Base-by-base conservation (phyloP, 2,329 filamentous ascomycete genomes). In the Scorias spongiosa region DNA sequence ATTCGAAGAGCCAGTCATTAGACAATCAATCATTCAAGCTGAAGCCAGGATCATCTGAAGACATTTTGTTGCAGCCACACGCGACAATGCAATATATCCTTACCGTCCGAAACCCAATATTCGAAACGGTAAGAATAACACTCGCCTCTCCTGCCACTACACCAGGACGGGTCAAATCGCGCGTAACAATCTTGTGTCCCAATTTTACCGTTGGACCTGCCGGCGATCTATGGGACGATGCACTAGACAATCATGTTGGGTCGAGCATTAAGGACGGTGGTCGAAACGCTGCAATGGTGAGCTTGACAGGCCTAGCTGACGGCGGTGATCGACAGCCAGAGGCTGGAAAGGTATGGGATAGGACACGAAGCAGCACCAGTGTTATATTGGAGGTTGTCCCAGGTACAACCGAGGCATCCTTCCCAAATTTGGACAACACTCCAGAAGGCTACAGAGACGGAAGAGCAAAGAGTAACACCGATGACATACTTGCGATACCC, bases 281-380 rank as follows among this genome's bases (percentile, higher is more conserved):
- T 36, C 40, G 56, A 37, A 55, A 52, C 49, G 52, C 57, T 18
- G 57, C 57, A 2, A 55, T 60, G 51, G 54, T 56, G 14, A 55
- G 52, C 10, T 47, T 54, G 46, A 60, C 54, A 15, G 58, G 52
- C 54, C 67, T 57, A 38, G 58, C 54, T 20, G 57, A 59, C n/a
- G 70, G 67, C 42, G 63, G 64, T 40, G 70, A 67, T 43, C 74
- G 77, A 41, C 78, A 77, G 57, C 76, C 84, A 12, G 87, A 93
- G 62, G 84, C 84, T 0, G 91, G 89, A 42, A 96, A 96, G 64
- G 80, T 96, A n/a, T 98, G 86, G 84, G 88, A 95, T 50, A 76
- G 81, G 43, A 89, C 88, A 0, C 73, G 88, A 30, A 98, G 96
- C 61, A 95, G 88, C 84, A 91, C 91, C 12, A 91, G 81, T 51